Evolutionary conservation across 805 yeast species (phyloP).

Genomic region (Clavispora santaluciae): DNA sequence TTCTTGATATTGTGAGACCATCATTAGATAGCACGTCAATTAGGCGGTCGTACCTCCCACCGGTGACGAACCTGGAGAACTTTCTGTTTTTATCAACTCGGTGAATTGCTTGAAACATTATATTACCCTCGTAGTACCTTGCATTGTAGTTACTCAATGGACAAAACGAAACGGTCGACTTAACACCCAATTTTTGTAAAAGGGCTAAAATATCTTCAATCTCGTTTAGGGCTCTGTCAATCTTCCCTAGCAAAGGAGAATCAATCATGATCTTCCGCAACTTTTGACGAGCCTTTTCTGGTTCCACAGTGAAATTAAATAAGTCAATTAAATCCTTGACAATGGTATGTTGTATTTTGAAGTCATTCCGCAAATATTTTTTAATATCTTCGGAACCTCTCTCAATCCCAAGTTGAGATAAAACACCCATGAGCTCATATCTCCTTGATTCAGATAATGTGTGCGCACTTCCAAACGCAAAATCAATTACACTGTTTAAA

Average conservation of each 20-base stretch:
- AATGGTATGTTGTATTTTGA: conserved; percentile 75
- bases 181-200: conserved; percentile 55
- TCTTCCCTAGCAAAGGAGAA: conserved; percentile 54
- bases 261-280: conserved; percentile 70
- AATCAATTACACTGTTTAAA: conserved; percentile 53
- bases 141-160: conserved; percentile 85
- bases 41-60: conserved; percentile 86
- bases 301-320: conserved; percentile 72
- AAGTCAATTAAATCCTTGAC: conserved; percentile 69
- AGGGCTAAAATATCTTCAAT: conserved; percentile 54
- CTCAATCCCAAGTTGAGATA: conserved; percentile 75
- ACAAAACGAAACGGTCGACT: conserved; percentile 54
- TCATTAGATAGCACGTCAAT: conserved; percentile 59
- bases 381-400: conserved; percentile 58
- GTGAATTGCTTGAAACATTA: conserved; percentile 84
- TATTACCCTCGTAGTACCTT: conserved; percentile 70
- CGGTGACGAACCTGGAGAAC: conserved; percentile 66
- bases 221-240: conserved; percentile 61
- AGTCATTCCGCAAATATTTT: conserved; percentile 40
- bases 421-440: conserved; percentile 57
- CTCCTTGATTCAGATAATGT: conserved; percentile 61
- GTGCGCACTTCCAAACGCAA: conserved; percentile 71
- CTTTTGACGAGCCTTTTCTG: conserved; percentile 58
- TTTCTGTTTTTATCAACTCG: conserved; percentile 50
- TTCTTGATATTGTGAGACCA: conserved; percentile 20